Base-by-base conservation (phyloP, 1,139 yeast genomes). In the Taphrina pruni region DNA sequence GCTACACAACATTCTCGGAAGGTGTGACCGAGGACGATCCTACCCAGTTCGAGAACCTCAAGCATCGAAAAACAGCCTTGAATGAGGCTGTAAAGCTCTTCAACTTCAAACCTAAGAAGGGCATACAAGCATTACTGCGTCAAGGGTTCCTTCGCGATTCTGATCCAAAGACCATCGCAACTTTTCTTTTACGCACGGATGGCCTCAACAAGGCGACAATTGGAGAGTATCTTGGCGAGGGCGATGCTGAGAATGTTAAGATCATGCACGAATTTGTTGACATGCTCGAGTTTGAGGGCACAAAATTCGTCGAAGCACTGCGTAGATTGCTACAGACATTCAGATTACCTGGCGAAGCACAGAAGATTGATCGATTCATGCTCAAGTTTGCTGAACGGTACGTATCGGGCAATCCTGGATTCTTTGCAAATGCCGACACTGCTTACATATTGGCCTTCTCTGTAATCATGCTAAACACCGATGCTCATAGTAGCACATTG, bases 321-420 rank as follows among this genome's bases (percentile, higher is more conserved):
- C 85, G 99, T 75, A 81, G 81, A 11, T 91, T 91, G 75, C 83
- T 95, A 71, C 99, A 95, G 77, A 84, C 87, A 57, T 95, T 95
- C 79, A 84, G 99, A 77, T 83, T 95, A 71, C 99, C 99, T 0
- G 99, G 99, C 60, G 99, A 95, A 80, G 93, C 97, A 1, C 99
- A 95, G 79, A 94, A 94, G 76, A 93, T 95, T 78, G 99, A 95
- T 81, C 84, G 99, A 75, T 91, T 88, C 76, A 91, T 95, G 97
- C 85, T 94, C 76, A 94, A 95, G 76, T 95, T 95, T 81, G 99
- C 99, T 1, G 97, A 92, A 77, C 83, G 96, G 74, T 95, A 88
- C 76, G 88, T 88, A 50, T 87, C 88, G 72, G 97, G 95, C 69
- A 95, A 94, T 76, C 97, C 97, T 6, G 72, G 73, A 8, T 83